Base-by-base conservation (phyloP, 305 asterid species). In the Nicotiana rustica region DNA sequence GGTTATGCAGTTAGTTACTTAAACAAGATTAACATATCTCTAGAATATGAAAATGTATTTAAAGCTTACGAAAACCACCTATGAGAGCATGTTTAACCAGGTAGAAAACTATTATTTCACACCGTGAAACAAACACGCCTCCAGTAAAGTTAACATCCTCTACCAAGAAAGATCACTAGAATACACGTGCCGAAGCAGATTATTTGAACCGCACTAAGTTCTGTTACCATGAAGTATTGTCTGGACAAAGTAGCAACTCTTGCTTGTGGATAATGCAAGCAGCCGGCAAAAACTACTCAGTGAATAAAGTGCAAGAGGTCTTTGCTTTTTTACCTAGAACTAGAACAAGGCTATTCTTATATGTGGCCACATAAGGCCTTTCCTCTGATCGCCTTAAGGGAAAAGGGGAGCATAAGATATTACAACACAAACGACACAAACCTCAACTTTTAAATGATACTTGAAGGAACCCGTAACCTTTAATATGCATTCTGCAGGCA, bases 201-300 rank as follows among this genome's bases (percentile, higher is more conserved):
- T 19, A 52, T 8, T 49, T 75, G 64, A 15, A 52, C 6, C 65
- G 3, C 80, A 52, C 79, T 14, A 75, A 14, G 44, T 14, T 75
- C 64, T 73, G 21, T 75, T 3, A 47, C 38, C 44, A 49, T 49
- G 4, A 75, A 75, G 25, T 29, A 29, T 15, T 14, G 17, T 14
- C 29, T 73, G 56, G 80, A 75, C 29, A 75, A 75, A 75, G 65
- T 25, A 75, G 64, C 65, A 71, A 44, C 19, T 65, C 70, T 65
- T 25, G 14, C 69, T 64, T 5, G 44, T 13, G 70, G 18, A 29
- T 29, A 29, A 29, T 4, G 61, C 79, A 47, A 71, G 12, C 41
- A 47, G 21, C 49, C 21, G 5, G 7, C 7, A 65, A 67, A 10
- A 67, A 67, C 79, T 49, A 52, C 64, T 4, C 44, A 4, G 47